These are phyloP conservation scores for Nidula microcarpa DNA, from an alignment of 768 basidiomycete species.

Conservation along the genomic window DNA sequence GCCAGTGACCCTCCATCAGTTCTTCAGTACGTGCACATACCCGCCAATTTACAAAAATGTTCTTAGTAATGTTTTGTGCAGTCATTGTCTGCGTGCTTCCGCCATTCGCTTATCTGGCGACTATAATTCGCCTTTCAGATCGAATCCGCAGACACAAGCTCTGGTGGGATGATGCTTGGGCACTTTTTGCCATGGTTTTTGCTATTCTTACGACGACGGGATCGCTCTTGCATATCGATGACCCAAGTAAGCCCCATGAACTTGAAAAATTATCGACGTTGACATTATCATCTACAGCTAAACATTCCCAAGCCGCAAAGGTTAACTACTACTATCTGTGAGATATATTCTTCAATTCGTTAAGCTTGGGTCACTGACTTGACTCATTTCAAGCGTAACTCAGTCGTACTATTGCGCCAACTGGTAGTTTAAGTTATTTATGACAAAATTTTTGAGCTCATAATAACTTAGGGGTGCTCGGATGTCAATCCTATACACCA, in stretches of 20 bases:
- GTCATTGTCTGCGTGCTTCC: too few species aligned
- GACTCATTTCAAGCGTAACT: neutral
- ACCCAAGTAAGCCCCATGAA: too few species aligned
- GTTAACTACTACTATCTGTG: neutral
- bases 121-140: neutral
- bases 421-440: too few species aligned
- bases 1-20: too few species aligned
- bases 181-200: neutral
- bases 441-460: too few species aligned
- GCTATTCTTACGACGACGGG: neutral
- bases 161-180: neutral
- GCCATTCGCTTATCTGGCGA: too few species aligned
- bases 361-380: neutral
- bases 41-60: too few species aligned
- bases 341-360: neutral
- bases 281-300: neutral
- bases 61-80: too few species aligned
- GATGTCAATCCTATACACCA: neutral
- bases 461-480: neutral
- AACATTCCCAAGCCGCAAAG: neutral
- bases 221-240: neutral
- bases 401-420: too few species aligned
- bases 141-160: neutral
- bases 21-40: too few species aligned
- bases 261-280: too few species aligned